Conservation (phyloP, 2,329 filamentous ascomycete species). For the Penicillium sp. region DNA sequence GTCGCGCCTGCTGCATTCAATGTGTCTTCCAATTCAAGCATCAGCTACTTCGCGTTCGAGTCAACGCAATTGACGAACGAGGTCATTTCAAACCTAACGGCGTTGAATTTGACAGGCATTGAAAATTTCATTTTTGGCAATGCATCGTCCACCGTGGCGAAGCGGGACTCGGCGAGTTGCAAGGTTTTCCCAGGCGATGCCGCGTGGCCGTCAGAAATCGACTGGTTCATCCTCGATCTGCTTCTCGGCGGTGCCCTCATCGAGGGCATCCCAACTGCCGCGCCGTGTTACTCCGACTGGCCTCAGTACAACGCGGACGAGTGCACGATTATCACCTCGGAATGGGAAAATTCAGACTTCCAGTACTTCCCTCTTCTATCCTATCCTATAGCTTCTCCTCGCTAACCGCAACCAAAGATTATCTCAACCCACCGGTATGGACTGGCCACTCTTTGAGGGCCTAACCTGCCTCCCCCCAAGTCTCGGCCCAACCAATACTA, state of each 20-base stretch:
- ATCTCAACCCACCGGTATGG: constrained; percentile 5
- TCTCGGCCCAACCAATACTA: not conserved
- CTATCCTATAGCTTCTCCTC: not conserved
- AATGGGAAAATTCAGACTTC: constrained; percentile 23
- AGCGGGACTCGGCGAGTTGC: constrained; percentile 40
- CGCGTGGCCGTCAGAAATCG: constrained; percentile 17
- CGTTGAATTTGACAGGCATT: constrained; percentile 26
- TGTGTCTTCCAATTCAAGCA: not conserved
- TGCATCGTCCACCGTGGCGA: constrained; percentile 12
- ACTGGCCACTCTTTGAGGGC: constrained; percentile 7
- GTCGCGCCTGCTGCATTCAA: not conserved
- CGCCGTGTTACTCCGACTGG: constrained; percentile 32
- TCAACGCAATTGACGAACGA: constrained; percentile 33
- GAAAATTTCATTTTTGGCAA: constrained; percentile 32
- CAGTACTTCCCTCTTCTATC: not conserved
- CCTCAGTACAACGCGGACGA: constrained; percentile 27
- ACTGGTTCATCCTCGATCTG: constrained; percentile 31
- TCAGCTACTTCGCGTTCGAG: constrained; percentile 18
- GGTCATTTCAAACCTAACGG: constrained; percentile 30
- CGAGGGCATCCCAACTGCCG: constrained; percentile 30
- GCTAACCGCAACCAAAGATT: constrained; percentile 1
- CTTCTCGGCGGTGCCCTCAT: constrained; percentile 32
- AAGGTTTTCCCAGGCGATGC: constrained; percentile 21
- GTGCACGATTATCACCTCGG: constrained; percentile 24
- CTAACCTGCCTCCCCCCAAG: constrained; percentile 4